Evolutionary conservation across 2,329 filamentous ascomycete species (phyloP).

Genomic region (Xylariaceae sp.): DNA sequence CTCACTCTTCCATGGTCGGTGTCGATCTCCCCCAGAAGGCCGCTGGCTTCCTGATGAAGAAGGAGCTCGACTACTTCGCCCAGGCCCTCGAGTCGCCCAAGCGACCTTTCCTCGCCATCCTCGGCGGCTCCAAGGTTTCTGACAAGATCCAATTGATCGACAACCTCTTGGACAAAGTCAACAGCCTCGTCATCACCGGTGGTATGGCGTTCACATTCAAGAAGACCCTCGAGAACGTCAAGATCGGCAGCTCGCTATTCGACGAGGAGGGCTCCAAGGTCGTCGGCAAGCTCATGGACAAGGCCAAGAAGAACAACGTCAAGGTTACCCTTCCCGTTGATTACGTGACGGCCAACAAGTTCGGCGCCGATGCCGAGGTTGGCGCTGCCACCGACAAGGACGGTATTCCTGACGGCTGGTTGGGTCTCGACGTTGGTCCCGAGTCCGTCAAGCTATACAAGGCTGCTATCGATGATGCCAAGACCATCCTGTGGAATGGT

Average conservation of each 20-base stretch:
- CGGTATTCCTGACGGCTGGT: slow-evolving; percentile 95
- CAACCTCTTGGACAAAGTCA: slow-evolving; percentile 96
- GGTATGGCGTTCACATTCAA: slow-evolving; percentile 99
- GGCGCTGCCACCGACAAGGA: slow-evolving; percentile 79
- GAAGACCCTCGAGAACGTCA: slow-evolving; percentile 89
- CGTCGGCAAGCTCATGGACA: slow-evolving; percentile 80
- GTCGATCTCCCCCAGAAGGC: slow-evolving; percentile 94
- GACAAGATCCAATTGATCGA: slow-evolving; percentile 99
- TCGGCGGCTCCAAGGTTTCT: slow-evolving; percentile 95
- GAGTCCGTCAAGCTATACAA: slow-evolving; percentile 88
- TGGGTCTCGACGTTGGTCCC: slow-evolving; percentile 92
- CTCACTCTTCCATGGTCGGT: slow-evolving; percentile 99
- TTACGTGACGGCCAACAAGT: slow-evolving; percentile 95
- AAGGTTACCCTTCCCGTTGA: slow-evolving; percentile 92
- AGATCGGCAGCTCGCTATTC: slow-evolving; percentile 88
- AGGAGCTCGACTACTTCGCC: slow-evolving; percentile 99
- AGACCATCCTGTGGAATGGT: slow-evolving; percentile 99
- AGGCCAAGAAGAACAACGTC: slow-evolving; percentile 95
- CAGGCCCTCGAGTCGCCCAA: slow-evolving; percentile 90
- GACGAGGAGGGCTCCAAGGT: slow-evolving; percentile 93
- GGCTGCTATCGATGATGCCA: slow-evolving; percentile 76
- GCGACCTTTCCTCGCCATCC: slow-evolving; percentile 96
- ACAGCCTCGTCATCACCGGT: slow-evolving; percentile 94
- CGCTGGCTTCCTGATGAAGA: slow-evolving; percentile 98
- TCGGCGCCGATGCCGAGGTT: slow-evolving; percentile 75